Evolutionary conservation across 2,329 filamentous ascomycete species (phyloP), one percentile per base, ranked within the genome.

Genomic region (Aspergillus fijiensis): DNA sequence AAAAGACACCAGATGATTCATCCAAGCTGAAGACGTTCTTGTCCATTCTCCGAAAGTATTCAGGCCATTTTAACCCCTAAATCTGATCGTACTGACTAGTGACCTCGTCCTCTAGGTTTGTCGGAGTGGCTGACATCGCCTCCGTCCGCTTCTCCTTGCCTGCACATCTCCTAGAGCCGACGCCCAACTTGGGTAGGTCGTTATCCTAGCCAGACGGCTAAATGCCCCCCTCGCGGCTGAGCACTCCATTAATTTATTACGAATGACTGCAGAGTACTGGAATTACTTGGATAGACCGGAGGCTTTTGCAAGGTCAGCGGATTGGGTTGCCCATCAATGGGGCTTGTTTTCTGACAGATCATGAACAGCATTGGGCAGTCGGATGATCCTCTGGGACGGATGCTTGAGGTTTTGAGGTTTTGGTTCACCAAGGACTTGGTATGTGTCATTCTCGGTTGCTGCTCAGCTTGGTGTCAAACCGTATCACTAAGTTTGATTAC

Each of bases 341-440:
- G 58, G 45, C 59, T 60, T 54, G 53, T 65, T 58, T 68, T 71
- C 79, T 82, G 70, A 82, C 74, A 54, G 57, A 58, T 62, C 56
- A 62, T 60, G 64, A 63, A 66, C 69, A 88, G 86, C 65, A 89
- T 89, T 71, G 95, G 94, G 69, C 94, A 94, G 69, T 95, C 94
- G 19, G 90, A 98, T 69, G 92, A 98, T 69, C 86, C 90, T 11
- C 81, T 98, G 58, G 94, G 95, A 69, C 92, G 95, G 68, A 97
- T 97, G 91, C 85, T 99, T 55, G 93, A 94, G 72, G 92, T 96
- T 31, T 79, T 98, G 69, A 88, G 93, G 61, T 99, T 98, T 79
- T 99, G 95, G 95, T 96, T 98, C 71, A 98, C 95, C 64, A 99
- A 99, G 77, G 95, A 99, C 76, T 77, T 99, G 77, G 85, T 87